A percentile compares a stretch with the other conserved stretches of the same genome.
These are phyloP conservation scores for Penicillium griseofulvum DNA, from an alignment of 2,329 filamentous ascomycete species.

Conservation along the genomic window DNA sequence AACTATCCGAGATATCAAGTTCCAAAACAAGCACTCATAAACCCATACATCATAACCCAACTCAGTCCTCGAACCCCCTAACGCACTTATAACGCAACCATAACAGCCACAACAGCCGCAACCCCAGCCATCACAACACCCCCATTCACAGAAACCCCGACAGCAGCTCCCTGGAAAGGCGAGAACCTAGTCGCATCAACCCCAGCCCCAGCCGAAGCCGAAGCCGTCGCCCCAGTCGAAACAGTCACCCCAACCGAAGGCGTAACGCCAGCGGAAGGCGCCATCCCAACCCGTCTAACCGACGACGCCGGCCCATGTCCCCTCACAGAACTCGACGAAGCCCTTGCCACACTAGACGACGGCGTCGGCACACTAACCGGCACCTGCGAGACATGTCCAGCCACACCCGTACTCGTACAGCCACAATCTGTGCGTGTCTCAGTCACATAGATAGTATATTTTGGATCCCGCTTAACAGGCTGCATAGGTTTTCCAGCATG, in stretches of 20 bases:
- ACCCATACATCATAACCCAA: background rate
- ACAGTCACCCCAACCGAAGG: constrained; percentile 11
- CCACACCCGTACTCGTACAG: constrained; percentile 16
- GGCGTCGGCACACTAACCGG: constrained; percentile 20
- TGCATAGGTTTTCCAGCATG: constrained; percentile 23
- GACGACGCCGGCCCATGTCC: too few relatives aligned
- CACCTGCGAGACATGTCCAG: constrained; percentile 20
- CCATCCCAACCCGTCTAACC: too few relatives aligned
- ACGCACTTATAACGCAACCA: constrained; percentile 20
- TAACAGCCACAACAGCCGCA: constrained; percentile 23
- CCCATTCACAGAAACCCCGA: constrained; percentile 7
- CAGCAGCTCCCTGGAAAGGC: constrained; percentile 17
- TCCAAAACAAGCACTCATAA: background rate
- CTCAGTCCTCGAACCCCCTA: background rate
- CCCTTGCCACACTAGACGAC: constrained; percentile 2
- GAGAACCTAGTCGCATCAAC: constrained; percentile 15
- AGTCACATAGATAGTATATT: constrained; percentile 17
- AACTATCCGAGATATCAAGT: background rate
- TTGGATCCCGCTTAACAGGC: constrained; percentile 8
- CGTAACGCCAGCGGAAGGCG: background rate
- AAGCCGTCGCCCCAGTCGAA: constrained; percentile 14
- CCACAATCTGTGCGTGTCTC: constrained; percentile 21
- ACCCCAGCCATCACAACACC: constrained; percentile 17
- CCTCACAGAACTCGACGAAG: too few relatives aligned
- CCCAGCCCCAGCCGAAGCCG: constrained; percentile 17